Base-by-base conservation (phyloP, 1,284 basidiomycete genomes). In the Macrocybe sp. region DNA sequence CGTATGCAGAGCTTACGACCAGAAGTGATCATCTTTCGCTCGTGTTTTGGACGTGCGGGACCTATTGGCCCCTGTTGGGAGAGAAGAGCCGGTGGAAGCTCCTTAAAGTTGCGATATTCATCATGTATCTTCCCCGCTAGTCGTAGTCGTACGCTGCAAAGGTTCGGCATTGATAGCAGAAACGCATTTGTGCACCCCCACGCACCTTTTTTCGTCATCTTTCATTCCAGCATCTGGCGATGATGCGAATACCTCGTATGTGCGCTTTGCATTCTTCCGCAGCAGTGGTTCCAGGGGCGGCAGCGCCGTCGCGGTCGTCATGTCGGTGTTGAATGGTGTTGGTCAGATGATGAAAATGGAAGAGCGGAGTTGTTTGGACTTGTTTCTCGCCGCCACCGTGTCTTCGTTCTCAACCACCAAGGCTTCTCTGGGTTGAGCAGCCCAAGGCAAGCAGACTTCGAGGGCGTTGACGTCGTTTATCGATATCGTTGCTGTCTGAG, bases 31-130 rank as follows among this genome's bases (percentile, higher is more conserved):
- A 81, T 76, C 64, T 85, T 89, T 52, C 78, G 69, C 51, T 69
- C 66, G 54, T 74, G 75, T 49, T 75, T 78, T 34, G 85, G 89
- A 46, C 83, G 74, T 46, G 85, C 78, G 0, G 92, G 92, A 0
- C 89, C 92, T 2, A 92, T 81, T 0, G 80, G 74, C 0, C 81
- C 86, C 53, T 95, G 92, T 55, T 95, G 92, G 0, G 85, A 73
- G 12, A 91, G 70, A 33, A 98, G 70, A 1, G 89, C 81, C 2
- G 90, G 70, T 1, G 96, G 96, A 1, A 98, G 81, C 32, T 85
- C 79, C 63, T 89, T 90, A 57, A 82, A 92, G 61, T 97, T 85
- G 48, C 78, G 77, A 68, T 96, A 99, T 67, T 98, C 96, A 69
- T 86, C 74, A 59, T 82, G 65, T 67, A 89, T 83, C 80, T 97